Evolutionary conservation across 1,284 basidiomycete genomes (phyloP), one percentile per base, ranked within the genome.

Genomic region (Limonomyces culmigenus): DNA sequence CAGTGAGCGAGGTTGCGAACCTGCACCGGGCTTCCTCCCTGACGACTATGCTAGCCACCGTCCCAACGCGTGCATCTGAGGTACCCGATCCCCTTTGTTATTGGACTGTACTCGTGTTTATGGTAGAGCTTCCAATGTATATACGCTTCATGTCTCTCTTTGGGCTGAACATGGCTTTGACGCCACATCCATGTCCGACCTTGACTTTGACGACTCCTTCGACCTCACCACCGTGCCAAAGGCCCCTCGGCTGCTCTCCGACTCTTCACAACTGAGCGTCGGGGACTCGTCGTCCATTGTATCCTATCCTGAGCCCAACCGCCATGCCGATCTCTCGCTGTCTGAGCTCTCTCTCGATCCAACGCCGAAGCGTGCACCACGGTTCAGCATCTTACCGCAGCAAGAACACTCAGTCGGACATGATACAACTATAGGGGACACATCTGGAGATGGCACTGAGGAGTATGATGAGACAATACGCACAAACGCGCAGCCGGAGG

Each of bases 1-100:
- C 42, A 85, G 81, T 42, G 81, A 86, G 50, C 63, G 77, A 27
- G 83, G 81, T 13, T 61, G 72, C 10, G 58, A 75, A 42, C 56
- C 58, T 34, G 78, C 63, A n/a, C 68, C 74, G 11, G 67, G 70
- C 39, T 53, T 86, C 29, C 56, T 86, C 3, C 77, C 76, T 4
- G 49, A 55, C 29, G 58, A 69, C 45, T 79, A 77, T 29, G 21
- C 27, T 27, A 27, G n/a, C 8, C 23, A n/a, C 23, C n/a, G 8
- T 27, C n/a, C 23, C 8, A 27, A n/a, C n/a, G 23, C 8, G 8
- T 27, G 23, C 23, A 8, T 27, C 8, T 27, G 23, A 8, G 8
- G 8, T 8, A 8, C 8, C 8, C 8, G 23, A n/a, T 8, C 23
- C 8, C 8, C 23, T 8, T 27, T 8, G 23, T 27, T 27, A 27